Percentiles rank a stretch among this genome's conserved stretches.
phyloP scores from a whole-genome alignment of 495 filamentous ascomycete species.

The Tetracladium setigerum region DNA sequence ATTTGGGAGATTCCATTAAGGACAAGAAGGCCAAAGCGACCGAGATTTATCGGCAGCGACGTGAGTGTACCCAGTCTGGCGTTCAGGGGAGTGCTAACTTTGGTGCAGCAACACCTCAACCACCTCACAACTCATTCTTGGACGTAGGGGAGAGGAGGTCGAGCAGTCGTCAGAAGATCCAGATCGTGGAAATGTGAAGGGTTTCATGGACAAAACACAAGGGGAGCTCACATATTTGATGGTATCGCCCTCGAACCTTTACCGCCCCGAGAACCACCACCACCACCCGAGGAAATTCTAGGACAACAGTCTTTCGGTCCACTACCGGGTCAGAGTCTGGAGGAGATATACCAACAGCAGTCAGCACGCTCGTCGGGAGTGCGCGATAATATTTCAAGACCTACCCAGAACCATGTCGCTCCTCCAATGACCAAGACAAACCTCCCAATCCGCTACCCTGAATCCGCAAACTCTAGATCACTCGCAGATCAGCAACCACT shows the following conservation, averaged over 20 bases:
- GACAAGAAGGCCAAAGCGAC: slow-evolving; percentile 36
- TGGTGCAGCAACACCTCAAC: slow-evolving; percentile 20
- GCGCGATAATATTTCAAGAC: slow-evolving; percentile 30
- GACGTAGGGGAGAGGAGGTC: slow-evolving; percentile 29
- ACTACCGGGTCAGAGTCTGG: slow-evolving; percentile 18
- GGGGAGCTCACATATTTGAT: slow-evolving; percentile 59
- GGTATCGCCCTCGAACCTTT: slow-evolving; percentile 52
- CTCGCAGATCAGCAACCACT: slow-evolving; percentile 27
- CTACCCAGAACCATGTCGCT: slow-evolving; percentile 48
- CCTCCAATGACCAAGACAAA: slow-evolving; percentile 32
- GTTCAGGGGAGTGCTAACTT: slow-evolving; percentile 23
- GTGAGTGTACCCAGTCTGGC: slow-evolving; percentile 12
- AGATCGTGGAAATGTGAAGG: slow-evolving; percentile 48
- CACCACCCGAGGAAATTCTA: slow-evolving; percentile 39
- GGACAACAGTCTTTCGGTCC: slow-evolving; percentile 36
- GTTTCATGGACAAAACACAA: slow-evolving; percentile 55
- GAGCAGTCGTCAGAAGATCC: slow-evolving; percentile 40
- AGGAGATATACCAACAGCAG: slow-evolving; percentile 21
- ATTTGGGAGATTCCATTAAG: slow-evolving; percentile 21
- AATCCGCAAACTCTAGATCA: slow-evolving; percentile 38
- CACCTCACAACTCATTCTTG: slow-evolving; percentile 31
- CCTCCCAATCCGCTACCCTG: slow-evolving; percentile 26
- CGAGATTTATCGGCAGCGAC: slow-evolving; percentile 4
- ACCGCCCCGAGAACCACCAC: slow-evolving; percentile 47
- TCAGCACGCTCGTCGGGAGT: slow-evolving; percentile 17